A percentile compares a stretch with the other conserved stretches of the same genome.
phyloP scores from a whole-genome alignment of 352 stramenopile genomes.

The Phytophthora uliginosa region DNA sequence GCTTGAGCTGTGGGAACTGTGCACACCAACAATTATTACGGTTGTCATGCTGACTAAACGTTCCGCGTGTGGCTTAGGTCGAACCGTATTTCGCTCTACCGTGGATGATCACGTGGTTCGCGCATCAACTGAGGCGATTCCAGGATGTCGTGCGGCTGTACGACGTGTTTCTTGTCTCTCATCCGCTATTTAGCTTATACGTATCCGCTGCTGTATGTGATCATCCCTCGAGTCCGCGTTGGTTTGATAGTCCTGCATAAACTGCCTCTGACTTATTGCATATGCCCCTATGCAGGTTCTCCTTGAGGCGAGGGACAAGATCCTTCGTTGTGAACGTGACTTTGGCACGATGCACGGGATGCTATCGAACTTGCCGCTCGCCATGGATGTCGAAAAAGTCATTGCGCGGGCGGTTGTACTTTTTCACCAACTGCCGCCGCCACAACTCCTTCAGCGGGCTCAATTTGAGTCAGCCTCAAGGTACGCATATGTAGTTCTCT shows the following conservation, averaged over 20 bases:
- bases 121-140: slow-evolving; percentile 92
- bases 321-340: slow-evolving; percentile 80
- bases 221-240: neutral
- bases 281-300: slow-evolving; percentile 44
- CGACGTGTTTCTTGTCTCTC: slow-evolving; percentile 94
- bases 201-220: slow-evolving; percentile 81
- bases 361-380: slow-evolving; percentile 77
- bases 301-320: slow-evolving; percentile 56
- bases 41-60: slow-evolving; percentile 40
- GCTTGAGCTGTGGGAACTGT: neutral
- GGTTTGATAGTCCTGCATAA: neutral
- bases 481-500: slow-evolving; percentile 28
- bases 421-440: slow-evolving; percentile 67
- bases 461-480: slow-evolving; percentile 21
- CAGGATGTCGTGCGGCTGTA: slow-evolving; percentile 92
- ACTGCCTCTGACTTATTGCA: neutral
- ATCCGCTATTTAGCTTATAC: slow-evolving; percentile 95
- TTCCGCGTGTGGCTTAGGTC: slow-evolving; percentile 62
- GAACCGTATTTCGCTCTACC: slow-evolving; percentile 95
- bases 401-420: slow-evolving; percentile 62
- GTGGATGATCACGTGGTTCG: slow-evolving; percentile 97
- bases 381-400: slow-evolving; percentile 78
- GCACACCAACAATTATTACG: neutral
- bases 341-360: slow-evolving; percentile 84
- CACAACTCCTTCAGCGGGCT: slow-evolving; percentile 40